phyloP scores from a whole-genome alignment of 2,329 filamentous ascomycete genomes.

The Ophiostoma pallidulum region DNA sequence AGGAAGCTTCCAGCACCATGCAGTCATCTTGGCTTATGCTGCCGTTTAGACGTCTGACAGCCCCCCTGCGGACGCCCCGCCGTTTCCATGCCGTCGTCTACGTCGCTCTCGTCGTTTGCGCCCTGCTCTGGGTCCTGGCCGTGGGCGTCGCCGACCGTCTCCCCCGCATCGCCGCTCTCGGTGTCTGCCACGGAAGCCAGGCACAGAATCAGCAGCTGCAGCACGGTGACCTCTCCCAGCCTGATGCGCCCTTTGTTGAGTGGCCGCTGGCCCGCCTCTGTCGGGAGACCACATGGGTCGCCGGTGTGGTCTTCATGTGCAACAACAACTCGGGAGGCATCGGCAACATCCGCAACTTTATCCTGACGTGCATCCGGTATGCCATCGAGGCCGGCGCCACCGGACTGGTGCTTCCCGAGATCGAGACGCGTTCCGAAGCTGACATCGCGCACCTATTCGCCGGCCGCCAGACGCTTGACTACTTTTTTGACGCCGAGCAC shows the following conservation, averaged over 20 bases:
- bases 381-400: conserved; percentile 38
- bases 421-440: conserved; percentile 33
- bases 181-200: too few relatives aligned
- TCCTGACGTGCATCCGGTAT: conserved; percentile 41
- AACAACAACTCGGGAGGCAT: conserved; percentile 43
- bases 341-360: conserved; percentile 42
- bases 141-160: too few relatives aligned
- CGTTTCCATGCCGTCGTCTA: too few relatives aligned
- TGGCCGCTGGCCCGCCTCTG: conserved; percentile 36
- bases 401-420: conserved; percentile 35
- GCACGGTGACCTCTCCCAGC: conserved; percentile 26
- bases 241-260: conserved; percentile 33
- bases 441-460: conserved; percentile 34
- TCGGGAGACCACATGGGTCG: conserved; percentile 31
- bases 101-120: too few relatives aligned
- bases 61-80: too few relatives aligned
- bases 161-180: too few relatives aligned
- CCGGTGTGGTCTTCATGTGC: conserved; percentile 37
- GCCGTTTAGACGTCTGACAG: too few relatives aligned
- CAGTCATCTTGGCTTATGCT: too few relatives aligned
- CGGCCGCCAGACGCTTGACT: conserved; percentile 30
- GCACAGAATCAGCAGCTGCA: too few relatives aligned
- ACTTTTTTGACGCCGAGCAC: conserved; percentile 39
- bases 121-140: too few relatives aligned
- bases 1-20: too few relatives aligned